Conservation (phyloP, 352 stramenopile species). For the Aphanomyces stellatus region DNA sequence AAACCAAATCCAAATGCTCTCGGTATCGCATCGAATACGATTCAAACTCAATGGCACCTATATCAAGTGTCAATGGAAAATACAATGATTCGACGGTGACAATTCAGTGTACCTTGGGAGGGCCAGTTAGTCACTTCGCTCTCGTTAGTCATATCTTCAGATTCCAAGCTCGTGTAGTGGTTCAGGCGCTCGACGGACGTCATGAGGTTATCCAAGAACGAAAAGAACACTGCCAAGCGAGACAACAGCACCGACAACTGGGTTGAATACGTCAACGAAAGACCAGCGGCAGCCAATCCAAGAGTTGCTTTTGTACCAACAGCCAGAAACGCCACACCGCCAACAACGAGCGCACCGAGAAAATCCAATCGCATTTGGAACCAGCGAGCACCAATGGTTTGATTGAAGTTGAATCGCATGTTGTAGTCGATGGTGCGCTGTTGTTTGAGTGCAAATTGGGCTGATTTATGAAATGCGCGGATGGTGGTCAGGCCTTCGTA, state of each 20-base stretch:
- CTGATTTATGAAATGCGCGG: slow-evolving; percentile 38
- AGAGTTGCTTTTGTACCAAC: slow-evolving; percentile 25
- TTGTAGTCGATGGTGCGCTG: slow-evolving; percentile 40
- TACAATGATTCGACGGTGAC: neutral
- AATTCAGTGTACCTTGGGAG: neutral
- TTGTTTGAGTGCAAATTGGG: slow-evolving; percentile 18
- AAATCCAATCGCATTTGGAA: slow-evolving; percentile 57
- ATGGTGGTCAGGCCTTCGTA: slow-evolving; percentile 59
- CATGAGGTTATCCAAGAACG: neutral
- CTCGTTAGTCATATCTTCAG: slow-evolving; percentile 28
- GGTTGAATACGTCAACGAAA: neutral
- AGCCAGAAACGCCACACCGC: slow-evolving; percentile 74
- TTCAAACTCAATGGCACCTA: too few species aligned
- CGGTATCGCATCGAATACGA: too few species aligned
- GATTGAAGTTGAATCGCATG: slow-evolving; percentile 65
- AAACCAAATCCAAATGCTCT: too few species aligned
- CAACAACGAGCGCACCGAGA: slow-evolving; percentile 22
- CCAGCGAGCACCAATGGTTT: slow-evolving; percentile 71
- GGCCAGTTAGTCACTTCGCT: neutral
- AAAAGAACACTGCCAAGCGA: neutral
- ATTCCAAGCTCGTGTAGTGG: slow-evolving; percentile 36
- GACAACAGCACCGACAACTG: neutral
- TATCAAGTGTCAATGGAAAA: slow-evolving; percentile 25
- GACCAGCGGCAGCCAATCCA: slow-evolving; percentile 32
- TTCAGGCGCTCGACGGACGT: slow-evolving; percentile 17